Base-by-base conservation (phyloP, 805 yeast species). In the Suhomyces canberraensis region DNA sequence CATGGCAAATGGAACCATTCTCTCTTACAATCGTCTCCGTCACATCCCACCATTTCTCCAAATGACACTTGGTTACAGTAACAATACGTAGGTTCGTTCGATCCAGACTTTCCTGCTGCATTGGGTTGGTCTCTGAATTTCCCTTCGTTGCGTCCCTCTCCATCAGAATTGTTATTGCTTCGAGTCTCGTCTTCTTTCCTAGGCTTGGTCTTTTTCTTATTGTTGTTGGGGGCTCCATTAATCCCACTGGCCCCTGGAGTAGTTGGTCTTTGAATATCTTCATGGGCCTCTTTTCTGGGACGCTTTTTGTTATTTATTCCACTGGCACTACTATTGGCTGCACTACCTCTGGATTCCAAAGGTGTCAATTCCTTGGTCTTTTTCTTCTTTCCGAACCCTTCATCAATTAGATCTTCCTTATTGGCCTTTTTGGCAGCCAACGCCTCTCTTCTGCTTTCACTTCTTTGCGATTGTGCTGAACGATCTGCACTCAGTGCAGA, bases 31-130 rank as follows among this genome's bases (percentile, higher is more conserved):
- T 81, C 79, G 24, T 86, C 90, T 9, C 96, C 97, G 54, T 93
- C 98, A 64, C 98, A 93, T 2, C 95, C 98, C 42, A 93, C 97
- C 98, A 93, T 93, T 54, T 93, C 98, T 14, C 98, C 98, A 56
- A 85, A 93, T 4, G 97, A 91, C 0, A 90, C 95, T 58, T 90
- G 96, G 58, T 89, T 87, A 65, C 98, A 93, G 65, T 91, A 90
- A 61, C 98, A 93, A 58, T 91, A 91, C 2, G 89, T 77, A 1
- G 95, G 95, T 52, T 90, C 97, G 36, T 37, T 47, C 32, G 40
- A 37, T 7, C 35, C 35, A 3, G 41, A 26, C 13, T 32, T 14
- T 32, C 28, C 29, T 22, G 29, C 34, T 15, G 34, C 35, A 27
- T 31, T 16, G 24, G 22, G 29, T 11, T 30, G 40, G 22, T 19